phyloP scores from a whole-genome alignment of 75 land plant species.

The Picea sitchensis region DNA sequence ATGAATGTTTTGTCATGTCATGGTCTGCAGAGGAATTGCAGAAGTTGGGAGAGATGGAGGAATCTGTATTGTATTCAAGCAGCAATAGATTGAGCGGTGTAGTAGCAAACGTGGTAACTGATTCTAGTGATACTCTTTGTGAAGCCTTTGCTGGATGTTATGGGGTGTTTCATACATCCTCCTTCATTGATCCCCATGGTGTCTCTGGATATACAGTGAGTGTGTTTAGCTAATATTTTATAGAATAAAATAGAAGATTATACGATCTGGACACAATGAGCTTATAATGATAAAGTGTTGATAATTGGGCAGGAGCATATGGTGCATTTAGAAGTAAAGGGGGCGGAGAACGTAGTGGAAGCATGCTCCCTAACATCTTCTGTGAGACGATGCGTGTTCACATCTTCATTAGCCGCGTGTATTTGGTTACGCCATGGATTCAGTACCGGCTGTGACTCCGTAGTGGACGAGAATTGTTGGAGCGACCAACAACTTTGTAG shows the following conservation, averaged over 20 bases:
- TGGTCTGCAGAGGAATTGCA: too few relatives aligned
- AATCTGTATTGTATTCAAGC: too few relatives aligned
- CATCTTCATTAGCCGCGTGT: constrained; percentile 52
- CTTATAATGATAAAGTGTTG: background rate
- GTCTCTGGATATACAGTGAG: constrained; percentile 35
- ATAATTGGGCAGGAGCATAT: constrained; percentile 32
- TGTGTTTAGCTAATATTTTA: background rate
- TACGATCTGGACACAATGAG: too few relatives aligned
- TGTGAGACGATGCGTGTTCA: constrained; percentile 46
- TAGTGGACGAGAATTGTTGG: constrained; percentile 55
- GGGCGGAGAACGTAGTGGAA: constrained; percentile 45
- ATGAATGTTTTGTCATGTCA: too few relatives aligned
- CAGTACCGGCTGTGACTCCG: background rate
- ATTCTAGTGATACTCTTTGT: too few relatives aligned
- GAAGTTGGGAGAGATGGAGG: too few relatives aligned
- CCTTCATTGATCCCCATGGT: constrained; percentile 1
- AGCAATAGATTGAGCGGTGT: too few relatives aligned
- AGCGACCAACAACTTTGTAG: constrained; percentile 45
- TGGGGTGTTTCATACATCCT: too few relatives aligned
- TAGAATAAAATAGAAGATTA: too few relatives aligned
- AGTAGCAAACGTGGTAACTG: too few relatives aligned
- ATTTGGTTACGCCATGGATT: constrained; percentile 24
- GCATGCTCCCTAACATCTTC: constrained; percentile 36
- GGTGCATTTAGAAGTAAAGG: constrained; percentile 42
- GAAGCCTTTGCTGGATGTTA: too few relatives aligned